Conservation (phyloP, 352 stramenopile species). For the Phytophthora sojae region DNA sequence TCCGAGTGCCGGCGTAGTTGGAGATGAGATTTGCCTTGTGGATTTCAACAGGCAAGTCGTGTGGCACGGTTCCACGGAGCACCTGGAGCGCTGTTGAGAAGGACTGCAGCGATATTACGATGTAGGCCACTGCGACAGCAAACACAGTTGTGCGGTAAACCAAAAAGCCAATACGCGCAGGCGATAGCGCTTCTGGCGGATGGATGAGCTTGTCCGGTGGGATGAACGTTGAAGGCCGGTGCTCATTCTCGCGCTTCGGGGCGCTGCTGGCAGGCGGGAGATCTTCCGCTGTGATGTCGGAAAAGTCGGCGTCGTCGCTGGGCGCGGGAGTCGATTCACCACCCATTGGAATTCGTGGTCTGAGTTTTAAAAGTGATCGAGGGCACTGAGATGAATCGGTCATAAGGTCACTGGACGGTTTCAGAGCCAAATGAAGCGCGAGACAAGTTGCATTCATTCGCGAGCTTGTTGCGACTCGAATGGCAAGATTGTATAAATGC, state of each 20-base stretch:
- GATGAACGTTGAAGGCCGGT: constrained; percentile 1
- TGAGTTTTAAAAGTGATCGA: constrained; percentile 12
- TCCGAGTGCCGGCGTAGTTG: constrained; percentile 32
- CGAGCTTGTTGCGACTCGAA: neutral
- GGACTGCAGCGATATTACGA: constrained; percentile 29
- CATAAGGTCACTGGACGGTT: neutral
- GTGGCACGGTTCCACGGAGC: constrained; percentile 21
- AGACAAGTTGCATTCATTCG: neutral
- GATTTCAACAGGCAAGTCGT: constrained; percentile 25
- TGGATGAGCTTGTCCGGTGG: constrained; percentile 5
- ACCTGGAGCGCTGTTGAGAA: constrained; percentile 21
- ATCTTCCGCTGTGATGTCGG: constrained; percentile 5
- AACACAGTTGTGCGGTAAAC: constrained; percentile 30
- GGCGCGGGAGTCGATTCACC: neutral
- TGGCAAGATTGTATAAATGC: neutral
- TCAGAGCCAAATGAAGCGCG: neutral
- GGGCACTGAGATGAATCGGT: neutral
- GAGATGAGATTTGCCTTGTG: constrained; percentile 34
- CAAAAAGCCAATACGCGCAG: constrained; percentile 20
- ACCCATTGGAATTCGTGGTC: constrained; percentile 3
- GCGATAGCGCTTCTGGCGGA: constrained; percentile 13
- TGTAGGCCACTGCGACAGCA: constrained; percentile 23
- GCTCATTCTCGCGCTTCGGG: neutral
- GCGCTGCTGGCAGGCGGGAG: neutral
- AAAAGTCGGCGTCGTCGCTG: neutral